phyloP scores from a whole-genome alignment of 805 yeast genomes.

The Kluyveromyces nonfermentans region DNA sequence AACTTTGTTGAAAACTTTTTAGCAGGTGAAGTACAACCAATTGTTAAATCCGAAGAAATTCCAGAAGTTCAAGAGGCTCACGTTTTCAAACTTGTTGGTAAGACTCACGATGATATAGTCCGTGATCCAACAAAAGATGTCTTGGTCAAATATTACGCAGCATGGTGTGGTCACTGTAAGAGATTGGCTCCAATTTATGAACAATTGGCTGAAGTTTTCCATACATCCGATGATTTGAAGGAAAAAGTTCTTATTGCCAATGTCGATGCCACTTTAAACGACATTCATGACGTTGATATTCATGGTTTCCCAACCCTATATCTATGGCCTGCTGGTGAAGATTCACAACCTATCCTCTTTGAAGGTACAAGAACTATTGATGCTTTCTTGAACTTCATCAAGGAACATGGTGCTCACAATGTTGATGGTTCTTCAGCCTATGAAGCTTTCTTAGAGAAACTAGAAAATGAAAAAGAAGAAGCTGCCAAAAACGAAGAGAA shows the following conservation, averaged over 20 bases:
- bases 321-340: constrained; percentile 81
- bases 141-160: constrained; percentile 87
- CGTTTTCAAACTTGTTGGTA: constrained; percentile 71
- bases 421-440: constrained; percentile 41
- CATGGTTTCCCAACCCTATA: constrained; percentile 89
- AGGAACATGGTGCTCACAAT: constrained; percentile 53
- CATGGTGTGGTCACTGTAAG: constrained; percentile 98
- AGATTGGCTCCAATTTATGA: constrained; percentile 81
- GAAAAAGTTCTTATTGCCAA: constrained; percentile 68
- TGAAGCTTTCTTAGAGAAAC: constrained; percentile 9
- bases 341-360: constrained; percentile 55
- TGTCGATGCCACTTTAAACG: constrained; percentile 84
- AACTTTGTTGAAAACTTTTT: constrained; percentile 54
- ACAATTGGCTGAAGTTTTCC: constrained; percentile 68
- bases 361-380: constrained; percentile 68
- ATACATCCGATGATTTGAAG: constrained; percentile 38
- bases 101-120: constrained; percentile 65
- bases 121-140: constrained; percentile 53
- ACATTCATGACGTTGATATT: constrained; percentile 64
- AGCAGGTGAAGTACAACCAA: constrained; percentile 59
- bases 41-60: constrained; percentile 74
- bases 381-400: constrained; percentile 58
- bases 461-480: constrained; percentile 8
- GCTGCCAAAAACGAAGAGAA: constrained; percentile 13
- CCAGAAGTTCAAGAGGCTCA: constrained; percentile 76